Base-by-base conservation (phyloP, 805 yeast genomes). In the Myxozyma melibiosi region DNA sequence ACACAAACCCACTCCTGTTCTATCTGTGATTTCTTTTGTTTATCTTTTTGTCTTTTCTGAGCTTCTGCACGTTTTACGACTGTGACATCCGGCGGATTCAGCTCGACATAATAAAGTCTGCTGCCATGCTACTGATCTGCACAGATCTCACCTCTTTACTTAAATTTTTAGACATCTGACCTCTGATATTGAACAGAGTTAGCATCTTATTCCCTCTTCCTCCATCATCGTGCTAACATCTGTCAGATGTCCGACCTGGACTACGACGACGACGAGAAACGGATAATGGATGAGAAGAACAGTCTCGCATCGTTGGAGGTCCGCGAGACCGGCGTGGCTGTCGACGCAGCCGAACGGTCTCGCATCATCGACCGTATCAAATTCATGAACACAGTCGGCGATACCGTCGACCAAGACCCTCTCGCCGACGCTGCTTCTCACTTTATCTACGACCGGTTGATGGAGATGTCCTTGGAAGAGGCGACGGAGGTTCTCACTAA, bases 401-500 rank as follows among this genome's bases (percentile, higher is more conserved):
- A 51, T 14, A 41, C 43, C 22, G 50, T 37, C 6, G 61, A 52
- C 28, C 40, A 46, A 7, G 61, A 57, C 9, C 54, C 54, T 14
- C 51, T 57, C 7, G 61, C 61, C 7, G 61, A 56, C 25, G 33
- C 28, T 6, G 44, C 61, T 9, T 46, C 56, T 11, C 42, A 24
- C 25, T 56, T 22, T 37, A 22, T 56, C 4, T 56, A 44, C 33
- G 57, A 56, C 20, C 33, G 35, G 16, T 16, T 56, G 13, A 20
- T 56, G 25, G 49, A 45, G 25, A 54, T 51, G 31, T 33, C 55
- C 13, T 8, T 65, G 22, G 74, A 71, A 1, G 79, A 78, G 33
- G 75, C 82, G 0, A 34, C 74, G 1, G 70, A 70, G 5, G 73
- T 79, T 35, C 64, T 83, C 45, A 62, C 68, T 28, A 68, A 72